Base-by-base conservation (phyloP, 1,284 basidiomycete species). In the Leccinum colubrinum region DNA sequence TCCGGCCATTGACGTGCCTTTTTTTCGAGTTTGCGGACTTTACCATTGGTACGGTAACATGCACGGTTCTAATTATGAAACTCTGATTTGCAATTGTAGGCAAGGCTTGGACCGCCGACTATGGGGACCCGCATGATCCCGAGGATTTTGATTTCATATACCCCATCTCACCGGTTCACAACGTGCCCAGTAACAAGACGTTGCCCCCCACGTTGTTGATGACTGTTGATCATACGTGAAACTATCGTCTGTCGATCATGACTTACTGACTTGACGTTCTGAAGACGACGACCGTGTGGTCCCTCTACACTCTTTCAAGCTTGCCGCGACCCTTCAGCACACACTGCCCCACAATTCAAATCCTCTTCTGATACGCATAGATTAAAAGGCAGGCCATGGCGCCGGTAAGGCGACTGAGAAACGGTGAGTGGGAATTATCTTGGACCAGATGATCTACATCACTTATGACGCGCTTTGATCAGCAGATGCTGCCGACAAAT, bases 61-160 rank as follows among this genome's bases (percentile, higher is more conserved):
- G 20, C 30, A n/a, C 7, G 20, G 9, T 41, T 52, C 2, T 15
- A 4, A 41, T 41, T 14, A 55, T 50, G 58, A 37, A 41, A 64
- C 53, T 20, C 60, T 63, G 60, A 65, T 61, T 57, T 22, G 58
- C 51, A n/a, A 55, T 33, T 55, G 7, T 62, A 83, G 89, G 91
- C 51, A 82, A 83, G 62, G 88, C 89, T 1, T 95, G 93, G 94
- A 84, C 80, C 2, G 83, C 87, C 20, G 93, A 94, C 74, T 94
- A 89, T 67, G 93, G 93, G n/a, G 80, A 93, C 70, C 90, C 93
- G 4, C 84, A 89, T 65, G 79, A 86, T 61, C 79, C 90, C 3
- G 78, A 87, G 15, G 90, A 91, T 67, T 94, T 94, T 67, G 92
- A 94, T 76, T 93, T 91, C 76, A 90, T 94, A 67, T 81, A 86